These are phyloP conservation scores for Thielaviopsis ethacetica DNA, from an alignment of 2,329 filamentous ascomycete species.

Conservation along the genomic window DNA sequence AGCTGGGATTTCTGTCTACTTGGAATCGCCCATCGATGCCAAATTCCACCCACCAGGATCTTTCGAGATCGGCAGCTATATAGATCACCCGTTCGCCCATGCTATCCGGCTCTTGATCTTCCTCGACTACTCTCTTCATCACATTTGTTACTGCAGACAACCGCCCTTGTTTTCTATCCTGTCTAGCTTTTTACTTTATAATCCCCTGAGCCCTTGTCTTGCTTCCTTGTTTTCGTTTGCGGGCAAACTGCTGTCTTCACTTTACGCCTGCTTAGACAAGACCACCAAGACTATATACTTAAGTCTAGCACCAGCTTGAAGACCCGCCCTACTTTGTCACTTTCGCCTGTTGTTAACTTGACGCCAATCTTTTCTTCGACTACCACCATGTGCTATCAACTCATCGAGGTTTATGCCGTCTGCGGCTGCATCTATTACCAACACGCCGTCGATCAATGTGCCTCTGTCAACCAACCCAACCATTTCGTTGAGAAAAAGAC, in stretches of 20 bases:
- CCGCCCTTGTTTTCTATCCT: neutral
- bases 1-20: neutral
- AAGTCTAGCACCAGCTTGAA: neutral
- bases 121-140: conserved; percentile 4
- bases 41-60: neutral
- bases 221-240: conserved; percentile 7
- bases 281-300: neutral
- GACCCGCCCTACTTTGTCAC: neutral
- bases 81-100: neutral
- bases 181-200: neutral
- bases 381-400: conserved; percentile 64
- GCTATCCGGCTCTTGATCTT: neutral
- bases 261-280: neutral
- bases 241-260: neutral
- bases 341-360: neutral
- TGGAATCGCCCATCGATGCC: neutral
- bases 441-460: conserved; percentile 72
- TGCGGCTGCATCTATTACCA: conserved; percentile 81
- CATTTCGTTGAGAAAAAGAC: conserved; percentile 58
- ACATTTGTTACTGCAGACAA: neutral
- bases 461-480: conserved; percentile 54
- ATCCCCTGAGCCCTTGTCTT: neutral
- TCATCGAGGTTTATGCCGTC: conserved; percentile 71
- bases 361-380: neutral
- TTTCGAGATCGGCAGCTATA: neutral